A percentile compares a stretch with the other conserved stretches of the same genome.
phyloP scores from a whole-genome alignment of 2,329 filamentous ascomycete genomes.

The Fusarium cyanostomum region DNA sequence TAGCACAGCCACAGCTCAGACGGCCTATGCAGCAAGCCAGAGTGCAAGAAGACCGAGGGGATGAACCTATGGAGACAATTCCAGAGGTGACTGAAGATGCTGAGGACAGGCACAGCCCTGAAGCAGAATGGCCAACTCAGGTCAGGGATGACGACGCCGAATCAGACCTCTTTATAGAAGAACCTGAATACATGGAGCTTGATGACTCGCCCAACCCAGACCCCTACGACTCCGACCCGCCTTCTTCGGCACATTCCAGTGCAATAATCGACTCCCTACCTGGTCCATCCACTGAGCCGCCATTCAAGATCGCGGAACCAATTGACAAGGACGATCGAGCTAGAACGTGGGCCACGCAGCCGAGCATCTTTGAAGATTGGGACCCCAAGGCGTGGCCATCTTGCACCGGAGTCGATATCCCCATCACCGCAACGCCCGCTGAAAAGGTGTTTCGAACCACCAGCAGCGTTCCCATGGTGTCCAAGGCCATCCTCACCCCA shows the following conservation, averaged over 20 bases:
- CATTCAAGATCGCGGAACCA: background rate
- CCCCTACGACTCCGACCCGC: background rate
- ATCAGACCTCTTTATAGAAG: background rate
- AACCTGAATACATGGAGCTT: background rate
- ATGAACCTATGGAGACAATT: background rate
- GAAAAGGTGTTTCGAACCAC: conserved; percentile 51
- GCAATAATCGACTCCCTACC: background rate
- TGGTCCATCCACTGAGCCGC: background rate
- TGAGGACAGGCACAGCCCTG: background rate
- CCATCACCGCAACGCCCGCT: conserved; percentile 33
- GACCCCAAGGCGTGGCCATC: conserved; percentile 18
- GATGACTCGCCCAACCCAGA: background rate
- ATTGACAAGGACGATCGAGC: background rate
- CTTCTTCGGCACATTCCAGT: background rate
- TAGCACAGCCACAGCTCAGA: too few species aligned
- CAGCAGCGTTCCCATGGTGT: conserved; percentile 49
- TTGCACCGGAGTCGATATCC: conserved; percentile 15
- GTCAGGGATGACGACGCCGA: background rate
- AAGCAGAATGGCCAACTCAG: too few species aligned
- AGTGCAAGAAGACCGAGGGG: background rate
- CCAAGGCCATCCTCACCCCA: conserved; percentile 52
- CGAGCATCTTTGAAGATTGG: conserved; percentile 29
- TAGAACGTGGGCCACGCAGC: conserved; percentile 40
- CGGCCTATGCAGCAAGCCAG: too few species aligned
- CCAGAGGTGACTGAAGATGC: background rate